Evolutionary conservation across 2,329 filamentous ascomycete species (phyloP), one percentile per base, ranked within the genome.

Genomic region (Fusarium zealandicum): DNA sequence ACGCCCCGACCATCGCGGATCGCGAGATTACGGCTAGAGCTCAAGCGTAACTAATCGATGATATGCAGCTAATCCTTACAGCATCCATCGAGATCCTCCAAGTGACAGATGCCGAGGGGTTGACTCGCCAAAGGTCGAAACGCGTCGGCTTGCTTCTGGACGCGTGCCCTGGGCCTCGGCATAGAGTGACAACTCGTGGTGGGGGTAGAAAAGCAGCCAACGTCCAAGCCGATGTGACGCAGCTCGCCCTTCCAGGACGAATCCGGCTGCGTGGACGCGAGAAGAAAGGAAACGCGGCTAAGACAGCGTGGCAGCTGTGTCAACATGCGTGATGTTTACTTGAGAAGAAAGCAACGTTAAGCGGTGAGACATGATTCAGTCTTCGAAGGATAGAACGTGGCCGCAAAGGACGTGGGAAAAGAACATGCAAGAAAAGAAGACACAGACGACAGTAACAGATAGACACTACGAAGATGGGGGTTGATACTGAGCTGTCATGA

Each of bases 11-110:
- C 22, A 25, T 25, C 9, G 7, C 6, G 4, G 22, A 25, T 25
- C 22, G 3, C 22, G 22, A 25, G 22, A 25, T 25, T 9, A 25
- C 6, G 7, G 7, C 22, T 8, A 25, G 3, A 25, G 4, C 13
- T 18, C 6, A 32, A 51, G 30, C 42, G 14, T 22, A 33, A 33
- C n/a, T 13, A 27, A 31, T 43, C 42, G 43, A 57, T 32, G 36
- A 27, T 38, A 18, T 22, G 20, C 22, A 36, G 17, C 28, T 42
- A 22, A 22, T 25, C 27, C 12, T 35, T 25, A 25, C 22, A 8
- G 22, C 8, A 25, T 25, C 20, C 22, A 25, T 9, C 6, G 22
- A 8, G 22, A 25, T 25, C 5, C 22, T 25, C 22, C 22, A 25
- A 25, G 22, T 9, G 22, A 25, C 22, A 9, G 22, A 25, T 7